Evolutionary conservation across 176 grass and related monocot genomes (phyloP), one percentile per base, ranked within the genome.

Genomic region (Zizania latifolia): DNA sequence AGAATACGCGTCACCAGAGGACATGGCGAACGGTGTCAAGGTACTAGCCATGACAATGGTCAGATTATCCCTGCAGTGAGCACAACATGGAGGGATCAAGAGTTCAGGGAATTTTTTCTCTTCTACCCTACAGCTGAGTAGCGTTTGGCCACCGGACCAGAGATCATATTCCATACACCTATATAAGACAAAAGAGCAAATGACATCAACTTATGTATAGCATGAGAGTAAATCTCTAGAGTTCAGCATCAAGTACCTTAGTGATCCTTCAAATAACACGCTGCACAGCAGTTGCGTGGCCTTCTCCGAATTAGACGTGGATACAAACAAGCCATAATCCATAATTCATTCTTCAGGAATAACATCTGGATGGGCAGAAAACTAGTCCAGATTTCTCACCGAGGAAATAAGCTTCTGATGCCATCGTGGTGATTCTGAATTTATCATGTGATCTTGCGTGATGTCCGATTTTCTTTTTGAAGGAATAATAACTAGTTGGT

Each of bases 1-100:
- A 78, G 94, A 98, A 75, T 86, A 85, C 60, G 88, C 89, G 4
- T 87, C 91, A 0, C 90, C 63, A 0, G 88, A 98, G 68, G 84
- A 89, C 68, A 90, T 98, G 65, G 73, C 89, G 17, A 98, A 98
- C 43, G 91, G 94, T 51, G 89, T 94, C 44, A 89, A 94, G 86
- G 84, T 98, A 40, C 59, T 98, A 56, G 91, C 88, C 78, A 78
- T 98, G 58, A 79, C 94, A 3, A 90, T 94, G 70, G 91, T 78
- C n/a, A 98, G 89, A 71, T 58, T 97, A 24, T 93, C 94, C 26
- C 41, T 92, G 28, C 84, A 85, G 40, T 97, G 83, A 79, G 68
- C 32, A 21, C 0, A 7, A 9, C 6, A 32, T 17, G 3, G 43
- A 51, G 4, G 0, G 34, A 53, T 72, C 29, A 70, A 44, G 30